phyloP scores from a whole-genome alignment of 208 protist species.

The Acanthamoeba pearcei region DNA sequence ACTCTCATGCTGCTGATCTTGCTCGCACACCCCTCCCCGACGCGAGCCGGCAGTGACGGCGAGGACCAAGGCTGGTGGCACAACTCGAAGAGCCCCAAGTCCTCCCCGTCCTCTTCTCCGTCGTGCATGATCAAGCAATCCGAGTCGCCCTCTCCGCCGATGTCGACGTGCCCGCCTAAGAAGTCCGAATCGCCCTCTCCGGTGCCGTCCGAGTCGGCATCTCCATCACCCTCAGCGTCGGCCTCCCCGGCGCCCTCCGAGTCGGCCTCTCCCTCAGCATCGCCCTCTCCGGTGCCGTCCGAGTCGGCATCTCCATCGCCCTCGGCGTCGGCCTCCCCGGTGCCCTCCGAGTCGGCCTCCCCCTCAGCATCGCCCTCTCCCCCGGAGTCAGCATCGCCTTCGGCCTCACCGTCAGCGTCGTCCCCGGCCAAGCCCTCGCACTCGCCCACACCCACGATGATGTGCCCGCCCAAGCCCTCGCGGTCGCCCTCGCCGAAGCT shows the following conservation, averaged over 20 bases:
- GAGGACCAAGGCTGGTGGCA: neutral
- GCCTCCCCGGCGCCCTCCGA: neutral
- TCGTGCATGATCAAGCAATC: neutral
- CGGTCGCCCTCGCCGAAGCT: neutral
- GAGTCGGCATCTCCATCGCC: constrained; percentile 1
- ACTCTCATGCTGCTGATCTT: neutral
- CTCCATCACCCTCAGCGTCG: neutral
- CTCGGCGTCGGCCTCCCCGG: neutral
- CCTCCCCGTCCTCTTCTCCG: neutral
- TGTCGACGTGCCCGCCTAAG: neutral
- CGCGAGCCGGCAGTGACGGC: neutral
- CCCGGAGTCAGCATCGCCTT: neutral
- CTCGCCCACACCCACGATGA: neutral
- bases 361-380: constrained; percentile 4
- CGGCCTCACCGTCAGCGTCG: neutral
- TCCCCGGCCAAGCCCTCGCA: neutral
- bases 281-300: neutral
- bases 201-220: neutral
- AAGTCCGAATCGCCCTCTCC: neutral
- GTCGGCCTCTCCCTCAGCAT: constrained; percentile 16
- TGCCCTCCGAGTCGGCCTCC: neutral
- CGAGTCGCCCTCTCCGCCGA: neutral
- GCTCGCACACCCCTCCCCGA: neutral
- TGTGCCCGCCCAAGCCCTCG: constrained; percentile 1
- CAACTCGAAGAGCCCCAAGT: neutral